phyloP scores from a whole-genome alignment of 106 monocot species.

The Dendrobium nobile region DNA sequence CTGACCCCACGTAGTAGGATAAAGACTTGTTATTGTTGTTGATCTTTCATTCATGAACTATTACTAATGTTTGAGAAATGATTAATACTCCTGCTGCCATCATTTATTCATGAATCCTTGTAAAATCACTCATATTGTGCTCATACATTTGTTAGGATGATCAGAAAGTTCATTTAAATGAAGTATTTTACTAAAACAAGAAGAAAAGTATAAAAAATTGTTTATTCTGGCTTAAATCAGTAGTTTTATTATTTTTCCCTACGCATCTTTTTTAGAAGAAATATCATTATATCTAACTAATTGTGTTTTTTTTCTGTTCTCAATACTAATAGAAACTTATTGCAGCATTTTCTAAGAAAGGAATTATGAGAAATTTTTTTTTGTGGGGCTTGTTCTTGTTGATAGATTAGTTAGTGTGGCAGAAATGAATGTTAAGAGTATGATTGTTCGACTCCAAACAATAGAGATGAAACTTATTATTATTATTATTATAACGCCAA shows the following conservation, averaged over 20 bases:
- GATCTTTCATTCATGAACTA: neutral
- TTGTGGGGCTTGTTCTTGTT: neutral
- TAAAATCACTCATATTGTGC: neutral
- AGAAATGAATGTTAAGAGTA: neutral
- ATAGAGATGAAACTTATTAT: neutral
- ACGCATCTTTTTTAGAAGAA: neutral
- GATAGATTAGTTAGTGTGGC: neutral
- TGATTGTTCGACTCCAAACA: neutral
- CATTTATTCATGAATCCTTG: neutral
- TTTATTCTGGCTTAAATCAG: neutral
- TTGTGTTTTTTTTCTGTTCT: neutral
- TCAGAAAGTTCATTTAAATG: neutral
- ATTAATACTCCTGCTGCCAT: neutral
- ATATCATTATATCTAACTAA: neutral
- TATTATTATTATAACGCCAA: neutral
- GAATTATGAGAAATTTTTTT: neutral
- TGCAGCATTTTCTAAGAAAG: neutral
- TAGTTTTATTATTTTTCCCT: neutral
- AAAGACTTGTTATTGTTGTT: neutral
- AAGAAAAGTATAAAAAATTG: neutral
- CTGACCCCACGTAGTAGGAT: too few relatives aligned
- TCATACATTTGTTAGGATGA: neutral
- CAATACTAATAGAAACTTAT: neutral
- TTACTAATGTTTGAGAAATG: neutral
- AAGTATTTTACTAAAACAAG: neutral